A percentile compares a stretch with the other conserved stretches of the same genome.
These are phyloP conservation scores for Tylopilus cervinicoccineus DNA, from an alignment of 768 basidiomycete species.

Conservation along the genomic window DNA sequence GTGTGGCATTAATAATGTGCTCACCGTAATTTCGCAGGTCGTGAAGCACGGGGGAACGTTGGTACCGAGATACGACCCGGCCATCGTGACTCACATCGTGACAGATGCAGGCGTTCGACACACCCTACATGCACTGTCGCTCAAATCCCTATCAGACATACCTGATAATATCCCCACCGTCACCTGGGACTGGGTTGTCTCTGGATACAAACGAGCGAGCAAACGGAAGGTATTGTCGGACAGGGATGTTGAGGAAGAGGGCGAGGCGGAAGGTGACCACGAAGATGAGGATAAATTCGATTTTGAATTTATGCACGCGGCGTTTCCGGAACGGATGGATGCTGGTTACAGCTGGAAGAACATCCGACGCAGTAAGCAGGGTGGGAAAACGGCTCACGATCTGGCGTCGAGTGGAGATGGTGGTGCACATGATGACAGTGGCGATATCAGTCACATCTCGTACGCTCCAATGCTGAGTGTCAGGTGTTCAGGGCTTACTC, in stretches of 20 bases:
- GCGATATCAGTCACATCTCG: constrained; percentile 47
- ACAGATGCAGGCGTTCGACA: constrained; percentile 36
- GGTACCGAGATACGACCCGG: constrained; percentile 52
- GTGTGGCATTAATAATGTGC: background rate
- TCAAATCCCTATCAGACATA: constrained; percentile 51
- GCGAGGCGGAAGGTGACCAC: background rate
- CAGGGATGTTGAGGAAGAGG: constrained; percentile 14
- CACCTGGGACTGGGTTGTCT: constrained; percentile 58
- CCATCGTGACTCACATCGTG: constrained; percentile 62
- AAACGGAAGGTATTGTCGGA: constrained; percentile 3
- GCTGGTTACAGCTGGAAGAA: constrained; percentile 34
- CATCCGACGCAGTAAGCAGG: background rate
- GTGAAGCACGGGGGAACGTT: constrained; percentile 60
- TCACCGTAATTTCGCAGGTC: constrained; percentile 42
- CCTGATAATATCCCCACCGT: constrained; percentile 64
- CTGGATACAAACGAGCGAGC: constrained; percentile 32
- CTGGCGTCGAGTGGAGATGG: background rate
- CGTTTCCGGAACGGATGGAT: constrained; percentile 45
- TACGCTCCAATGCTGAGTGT: constrained; percentile 26
- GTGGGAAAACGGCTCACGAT: background rate
- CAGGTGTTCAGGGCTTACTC: constrained; percentile 9
- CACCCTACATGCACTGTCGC: constrained; percentile 39
- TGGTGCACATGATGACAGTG: constrained; percentile 11
- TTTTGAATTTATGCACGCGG: constrained; percentile 44
- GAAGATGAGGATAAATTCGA: constrained; percentile 23